Evolutionary conservation across 2,329 filamentous ascomycete genomes (phyloP).

Genomic region (Trichophyton mentagrophytes): DNA sequence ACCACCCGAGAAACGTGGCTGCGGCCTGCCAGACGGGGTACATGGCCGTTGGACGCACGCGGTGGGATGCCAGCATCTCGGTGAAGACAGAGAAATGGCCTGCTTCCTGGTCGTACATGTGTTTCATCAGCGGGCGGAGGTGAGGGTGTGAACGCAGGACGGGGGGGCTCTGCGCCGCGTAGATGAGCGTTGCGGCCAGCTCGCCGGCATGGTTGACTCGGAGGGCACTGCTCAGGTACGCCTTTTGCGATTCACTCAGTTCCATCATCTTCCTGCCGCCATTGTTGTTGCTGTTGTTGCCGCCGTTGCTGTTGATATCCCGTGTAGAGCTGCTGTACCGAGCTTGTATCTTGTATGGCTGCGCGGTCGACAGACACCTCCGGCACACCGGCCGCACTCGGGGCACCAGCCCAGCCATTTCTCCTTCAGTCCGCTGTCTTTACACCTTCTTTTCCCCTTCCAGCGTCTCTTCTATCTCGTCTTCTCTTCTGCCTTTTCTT

Average conservation of each 20-base stretch:
- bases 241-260: slow-evolving; percentile 55
- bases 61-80: slow-evolving; percentile 65
- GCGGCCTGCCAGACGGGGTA: slow-evolving; percentile 80
- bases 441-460: too few relatives aligned
- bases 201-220: slow-evolving; percentile 97
- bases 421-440: background rate
- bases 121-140: slow-evolving; percentile 78
- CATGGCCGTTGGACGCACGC: slow-evolving; percentile 81
- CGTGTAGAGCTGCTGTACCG: slow-evolving; percentile 7
- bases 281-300: slow-evolving; percentile 15
- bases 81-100: slow-evolving; percentile 83
- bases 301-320: background rate
- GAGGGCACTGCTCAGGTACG: slow-evolving; percentile 66
- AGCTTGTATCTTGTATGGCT: slow-evolving; percentile 4
- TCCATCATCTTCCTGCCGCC: slow-evolving; percentile 32
- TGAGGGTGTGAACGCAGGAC: slow-evolving; percentile 70
- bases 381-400: slow-evolving; percentile 2
- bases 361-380: slow-evolving; percentile 4
- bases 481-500: background rate
- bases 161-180: slow-evolving; percentile 75
- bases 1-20: slow-evolving; percentile 74
- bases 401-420: background rate
- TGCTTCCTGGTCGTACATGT: slow-evolving; percentile 97
- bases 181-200: slow-evolving; percentile 91
- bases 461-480: background rate